Conservation (phyloP, 108 stramenopile genomes). For the Nannochloropsis granulata region DNA sequence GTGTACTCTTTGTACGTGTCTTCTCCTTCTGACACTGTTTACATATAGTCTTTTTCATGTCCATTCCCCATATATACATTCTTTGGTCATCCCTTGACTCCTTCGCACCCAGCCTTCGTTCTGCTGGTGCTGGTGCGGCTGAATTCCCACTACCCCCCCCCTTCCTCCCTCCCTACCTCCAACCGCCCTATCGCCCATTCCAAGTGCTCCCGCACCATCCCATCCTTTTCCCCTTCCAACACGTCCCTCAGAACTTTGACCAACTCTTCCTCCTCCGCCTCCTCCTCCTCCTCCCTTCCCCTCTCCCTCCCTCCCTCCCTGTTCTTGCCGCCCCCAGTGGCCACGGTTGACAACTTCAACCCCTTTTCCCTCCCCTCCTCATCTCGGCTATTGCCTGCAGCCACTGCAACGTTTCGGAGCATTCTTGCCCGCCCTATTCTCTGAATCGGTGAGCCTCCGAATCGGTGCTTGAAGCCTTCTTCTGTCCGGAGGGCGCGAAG, state of each 20-base stretch:
- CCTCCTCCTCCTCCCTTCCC: neutral
- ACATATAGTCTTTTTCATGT: too few relatives aligned
- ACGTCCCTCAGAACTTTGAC: neutral
- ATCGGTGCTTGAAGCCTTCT: neutral
- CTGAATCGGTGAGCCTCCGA: neutral
- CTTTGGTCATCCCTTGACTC: too few relatives aligned
- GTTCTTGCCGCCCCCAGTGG: too few relatives aligned
- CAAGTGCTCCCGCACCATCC: neutral
- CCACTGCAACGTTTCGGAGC: neutral
- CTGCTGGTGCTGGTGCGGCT: too few relatives aligned
- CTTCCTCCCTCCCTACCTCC: neutral
- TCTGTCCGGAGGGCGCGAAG: neutral
- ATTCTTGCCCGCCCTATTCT: neutral
- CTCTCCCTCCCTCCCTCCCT: too few relatives aligned
- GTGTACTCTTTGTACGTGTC: too few relatives aligned
- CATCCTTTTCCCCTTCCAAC: neutral
- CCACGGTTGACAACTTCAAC: too few relatives aligned
- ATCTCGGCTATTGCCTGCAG: neutral
- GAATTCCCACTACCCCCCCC: neutral
- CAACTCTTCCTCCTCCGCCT: neutral
- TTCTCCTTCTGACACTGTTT: too few relatives aligned
- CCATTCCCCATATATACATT: too few relatives aligned
- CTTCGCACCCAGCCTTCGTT: too few relatives aligned
- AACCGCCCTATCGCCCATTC: neutral
- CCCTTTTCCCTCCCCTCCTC: neutral